Evolutionary conservation across 495 filamentous ascomycete genomes (phyloP), one percentile per base, ranked within the genome.

Genomic region (Podospora pseudopauciseta): DNA sequence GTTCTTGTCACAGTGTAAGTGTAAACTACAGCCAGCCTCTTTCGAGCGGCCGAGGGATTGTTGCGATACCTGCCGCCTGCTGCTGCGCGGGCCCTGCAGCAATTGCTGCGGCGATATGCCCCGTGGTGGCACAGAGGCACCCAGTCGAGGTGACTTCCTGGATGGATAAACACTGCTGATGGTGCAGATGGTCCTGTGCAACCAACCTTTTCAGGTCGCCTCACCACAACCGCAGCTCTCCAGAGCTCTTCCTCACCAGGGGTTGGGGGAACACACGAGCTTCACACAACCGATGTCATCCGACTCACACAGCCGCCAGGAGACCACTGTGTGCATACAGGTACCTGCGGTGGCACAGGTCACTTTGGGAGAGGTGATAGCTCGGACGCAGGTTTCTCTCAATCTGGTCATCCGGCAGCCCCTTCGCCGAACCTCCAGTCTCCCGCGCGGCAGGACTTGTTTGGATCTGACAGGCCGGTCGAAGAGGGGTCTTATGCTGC

Each of bases 261-360:
- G 59, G 20, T 32, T 61, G 19, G 27, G 26, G 59, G 18, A 18
- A 13, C 39, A 16, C 39, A 49, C 39, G 15, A 49, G 39, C 39
- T 49, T 49, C 39, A 32, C 20, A 30, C 59, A 61, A 61, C 27
- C 59, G 59, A 61, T 61, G 27, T 32, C 59, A 61, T 61, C 59
- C 59, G 59, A 32, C 28, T 13, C 27, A 26, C 59, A n/a, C 59
- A 18, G 59, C 20, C 28, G 59, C 59, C 59, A 49, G 39, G 5
- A 49, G 9, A 5, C 5, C 9, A 49, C 6, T 32, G 30, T 32
- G 30, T 49, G 39, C 39, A 49, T 13, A 9, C 23, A 23, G 23
- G 23, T 16, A 6, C 39, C 5, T 49, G 39, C 9, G 39, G 39
- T 49, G 39, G 13, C 39, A 49, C 39, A 49, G 39, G 5, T 49